Evolutionary conservation across 2,329 filamentous ascomycete species (phyloP).

Genomic region (Penicillium sp.): DNA sequence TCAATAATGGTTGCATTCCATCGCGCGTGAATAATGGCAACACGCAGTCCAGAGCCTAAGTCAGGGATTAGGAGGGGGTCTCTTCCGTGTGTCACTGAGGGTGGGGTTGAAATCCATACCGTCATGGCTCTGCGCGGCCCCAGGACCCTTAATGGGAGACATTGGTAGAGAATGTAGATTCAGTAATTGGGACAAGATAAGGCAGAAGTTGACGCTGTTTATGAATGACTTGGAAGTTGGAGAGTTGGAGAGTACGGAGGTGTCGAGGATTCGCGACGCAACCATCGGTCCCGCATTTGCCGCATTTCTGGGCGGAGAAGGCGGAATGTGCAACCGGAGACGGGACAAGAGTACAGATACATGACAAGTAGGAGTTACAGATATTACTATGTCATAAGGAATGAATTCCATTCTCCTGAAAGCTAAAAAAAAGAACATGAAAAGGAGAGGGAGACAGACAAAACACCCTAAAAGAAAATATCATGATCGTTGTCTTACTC

Average conservation of each 20-base stretch:
- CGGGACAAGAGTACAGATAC: background rate
- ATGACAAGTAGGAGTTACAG: background rate
- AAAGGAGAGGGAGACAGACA: conserved; percentile 6
- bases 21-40: conserved; percentile 92
- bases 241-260: background rate
- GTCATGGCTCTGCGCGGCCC: conserved; percentile 58
- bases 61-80: conserved; percentile 3
- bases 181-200: background rate
- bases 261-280: background rate
- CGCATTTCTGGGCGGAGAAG: background rate
- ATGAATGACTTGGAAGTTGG: background rate
- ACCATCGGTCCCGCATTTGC: conserved; percentile 1
- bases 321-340: background rate
- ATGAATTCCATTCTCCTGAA: conserved; percentile 21
- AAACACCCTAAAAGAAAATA: conserved; percentile 20
- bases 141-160: conserved; percentile 62
- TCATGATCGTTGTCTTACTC: conserved; percentile 27
- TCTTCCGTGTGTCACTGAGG: background rate
- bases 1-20: conserved; percentile 93
- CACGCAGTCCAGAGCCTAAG: conserved; percentile 70
- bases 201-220: background rate
- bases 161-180: background rate
- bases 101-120: conserved; percentile 43
- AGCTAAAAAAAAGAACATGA: conserved; percentile 12
- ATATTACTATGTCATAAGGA: background rate